A percentile compares a stretch with the other conserved stretches of the same genome.
phyloP scores from a whole-genome alignment of 306 rosid genomes.

The Rosa lucieae region DNA sequence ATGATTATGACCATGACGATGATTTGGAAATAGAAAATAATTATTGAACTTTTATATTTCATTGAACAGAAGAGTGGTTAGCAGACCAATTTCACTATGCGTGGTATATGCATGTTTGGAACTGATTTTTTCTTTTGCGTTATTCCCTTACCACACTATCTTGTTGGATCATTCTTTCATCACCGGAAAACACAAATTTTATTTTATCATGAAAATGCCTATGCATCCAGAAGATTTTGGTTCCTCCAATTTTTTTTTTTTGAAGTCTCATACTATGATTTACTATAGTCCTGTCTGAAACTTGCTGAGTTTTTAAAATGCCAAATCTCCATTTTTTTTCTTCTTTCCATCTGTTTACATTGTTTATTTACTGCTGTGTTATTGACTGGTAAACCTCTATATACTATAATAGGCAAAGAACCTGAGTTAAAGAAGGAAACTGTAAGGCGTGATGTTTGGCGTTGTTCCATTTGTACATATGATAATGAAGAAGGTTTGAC shows the following conservation, averaged over 20 bases:
- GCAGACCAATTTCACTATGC: background rate
- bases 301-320: background rate
- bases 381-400: slow-evolving; percentile 19
- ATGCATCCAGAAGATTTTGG: background rate
- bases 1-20: slow-evolving; percentile 33
- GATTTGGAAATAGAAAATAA: slow-evolving; percentile 44
- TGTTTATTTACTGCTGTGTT: background rate
- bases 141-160: background rate
- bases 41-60: background rate
- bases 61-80: background rate
- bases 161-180: background rate
- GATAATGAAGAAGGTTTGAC: slow-evolving; percentile 77
- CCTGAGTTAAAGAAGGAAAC: slow-evolving; percentile 48
- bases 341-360: background rate
- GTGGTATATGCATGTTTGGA: background rate
- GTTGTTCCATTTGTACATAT: slow-evolving; percentile 78
- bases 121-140: background rate
- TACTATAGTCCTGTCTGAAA: background rate
- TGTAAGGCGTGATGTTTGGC: slow-evolving; percentile 51
- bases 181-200: background rate
- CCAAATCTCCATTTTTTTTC: too few species aligned
- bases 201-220: background rate
- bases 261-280: background rate
- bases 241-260: background rate
- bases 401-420: slow-evolving; percentile 42